Base-by-base conservation (phyloP, 2,329 filamentous ascomycete genomes). In the Pseudogymnoascus sp. region DNA sequence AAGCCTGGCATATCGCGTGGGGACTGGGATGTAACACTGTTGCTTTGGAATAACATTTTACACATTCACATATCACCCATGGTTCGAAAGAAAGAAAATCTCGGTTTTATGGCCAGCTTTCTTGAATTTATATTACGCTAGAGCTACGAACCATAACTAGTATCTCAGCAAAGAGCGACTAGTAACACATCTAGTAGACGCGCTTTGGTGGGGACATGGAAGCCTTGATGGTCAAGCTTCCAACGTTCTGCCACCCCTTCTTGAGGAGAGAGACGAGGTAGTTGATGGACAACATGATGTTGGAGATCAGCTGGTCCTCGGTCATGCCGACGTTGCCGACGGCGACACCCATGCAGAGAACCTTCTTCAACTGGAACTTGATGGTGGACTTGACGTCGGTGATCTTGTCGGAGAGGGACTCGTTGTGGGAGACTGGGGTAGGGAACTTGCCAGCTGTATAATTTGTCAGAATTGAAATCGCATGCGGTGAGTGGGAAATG, bases 321-420 rank as follows among this genome's bases (percentile, higher is more conserved):
- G 86, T 89, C 95, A 99, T 99, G 75, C 88, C 92, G 75, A 99
- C 95, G 82, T 99, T 96, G 78, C 95, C 95, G 77, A 99, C 91
- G 74, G 95, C 95, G 78, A 97, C 93, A 89, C 93, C 95, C 88
- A 99, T 93, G 87, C 95, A 99, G 74, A 99, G 87, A 79, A 99
- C 95, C 91, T 99, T 99, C 91, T 99, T 99, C 77, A 99, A 87
- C 88, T 99, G 93, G 90, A 99, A 99, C 89, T 99, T 99, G 89
- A 99, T 97, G 81, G 95, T 99, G 75, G 91, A 96, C 90, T 97
- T 97, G 87, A 99, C 93, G 80, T 99, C 95, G 83, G 84, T 96
- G 85, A 97, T 91, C 89, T 96, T 97, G 85, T 82, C 86, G 79
- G 82, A 84, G 72, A 99, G 88, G 79, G 97, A 93, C 77, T 99